Conservation (phyloP, 495 filamentous ascomycete species). For the Hypoxylon perforatum region DNA sequence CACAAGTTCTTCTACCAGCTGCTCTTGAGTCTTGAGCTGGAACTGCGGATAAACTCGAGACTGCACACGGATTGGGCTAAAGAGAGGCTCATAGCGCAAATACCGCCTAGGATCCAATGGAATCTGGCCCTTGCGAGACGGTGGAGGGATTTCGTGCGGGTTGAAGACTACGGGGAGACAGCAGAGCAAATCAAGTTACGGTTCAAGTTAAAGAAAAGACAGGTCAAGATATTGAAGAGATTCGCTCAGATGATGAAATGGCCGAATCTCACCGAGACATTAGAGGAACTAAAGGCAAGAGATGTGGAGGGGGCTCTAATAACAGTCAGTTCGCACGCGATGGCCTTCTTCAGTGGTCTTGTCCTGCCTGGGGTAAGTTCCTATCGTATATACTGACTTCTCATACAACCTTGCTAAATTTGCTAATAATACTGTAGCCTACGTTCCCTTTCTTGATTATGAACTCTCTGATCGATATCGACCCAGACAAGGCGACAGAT, state of each 20-base stretch:
- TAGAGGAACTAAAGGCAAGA: constrained; percentile 66
- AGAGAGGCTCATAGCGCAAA: constrained; percentile 64
- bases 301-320: constrained; percentile 66
- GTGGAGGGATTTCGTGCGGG: constrained; percentile 73
- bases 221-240: constrained; percentile 70
- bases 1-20: constrained; percentile 79
- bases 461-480: constrained; percentile 77
- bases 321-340: constrained; percentile 69
- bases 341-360: constrained; percentile 78
- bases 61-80: constrained; percentile 64
- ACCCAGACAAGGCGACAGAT: constrained; percentile 67
- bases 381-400: not conserved
- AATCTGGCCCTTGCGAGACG: constrained; percentile 72
- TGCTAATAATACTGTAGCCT: constrained; percentile 40
- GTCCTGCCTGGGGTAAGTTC: constrained; percentile 69
- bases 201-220: constrained; percentile 67
- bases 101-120: constrained; percentile 76
- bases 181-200: constrained; percentile 62
- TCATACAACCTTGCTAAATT: not conserved
- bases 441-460: constrained; percentile 78
- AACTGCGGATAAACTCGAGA: constrained; percentile 68
- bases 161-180: constrained; percentile 60
- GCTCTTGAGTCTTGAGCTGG: constrained; percentile 73
- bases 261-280: constrained; percentile 73
- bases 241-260: constrained; percentile 78